Evolutionary conservation across 139 green algal species (phyloP), one percentile per base, ranked within the genome.

Genomic region (Chlorella sp.): DNA sequence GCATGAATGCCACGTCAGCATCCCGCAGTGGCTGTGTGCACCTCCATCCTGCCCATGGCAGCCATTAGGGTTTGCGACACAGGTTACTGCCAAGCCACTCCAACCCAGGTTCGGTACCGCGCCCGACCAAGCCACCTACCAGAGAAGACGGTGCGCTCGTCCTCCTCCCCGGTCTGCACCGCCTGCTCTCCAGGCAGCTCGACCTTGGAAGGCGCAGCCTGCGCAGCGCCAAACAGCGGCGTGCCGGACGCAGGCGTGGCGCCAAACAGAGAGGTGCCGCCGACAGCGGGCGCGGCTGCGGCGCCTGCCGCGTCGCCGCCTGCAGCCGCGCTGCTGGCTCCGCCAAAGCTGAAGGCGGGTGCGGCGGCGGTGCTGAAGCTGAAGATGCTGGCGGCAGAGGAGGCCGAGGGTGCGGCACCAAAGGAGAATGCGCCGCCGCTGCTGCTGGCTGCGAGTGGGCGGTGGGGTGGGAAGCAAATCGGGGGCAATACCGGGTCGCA

Each of bases 121-220:
- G 13, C 16, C 51, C 51, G 24, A 60, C 14, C 51, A 54, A 24
- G 16, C 16, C 51, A 60, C 76, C 8, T n/a, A 84, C 91, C 91
- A 60, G 92, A 86, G 65, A 91, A 96, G 24, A 93, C 70, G 1
- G 81, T 88, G 19, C 76, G 70, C 87, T 98, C 95, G 26, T 89
- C 81, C 88, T 98, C 95, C 88, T 98, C 95, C 13, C 95, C 95
- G 3, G 94, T 98, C 16, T 90, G 74, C 69, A 89, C 87, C 7
- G 87, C 76, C 56, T 90, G 72, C 77, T 88, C 90, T 68, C 65
- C 85, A 32, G 92, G 87, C 43, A 85, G 78, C 41, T 73, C n/a
- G 19, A 75, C 64, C 73, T 83, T 54, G 30, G 85, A 24, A 30
- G 76, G 62, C 13, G 78, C 30, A 32, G 62, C 30, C 32, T 43